These are phyloP conservation scores for Umbelopsis sp. DNA, from an alignment of 192 early-diverging fungal species.

Conservation along the genomic window DNA sequence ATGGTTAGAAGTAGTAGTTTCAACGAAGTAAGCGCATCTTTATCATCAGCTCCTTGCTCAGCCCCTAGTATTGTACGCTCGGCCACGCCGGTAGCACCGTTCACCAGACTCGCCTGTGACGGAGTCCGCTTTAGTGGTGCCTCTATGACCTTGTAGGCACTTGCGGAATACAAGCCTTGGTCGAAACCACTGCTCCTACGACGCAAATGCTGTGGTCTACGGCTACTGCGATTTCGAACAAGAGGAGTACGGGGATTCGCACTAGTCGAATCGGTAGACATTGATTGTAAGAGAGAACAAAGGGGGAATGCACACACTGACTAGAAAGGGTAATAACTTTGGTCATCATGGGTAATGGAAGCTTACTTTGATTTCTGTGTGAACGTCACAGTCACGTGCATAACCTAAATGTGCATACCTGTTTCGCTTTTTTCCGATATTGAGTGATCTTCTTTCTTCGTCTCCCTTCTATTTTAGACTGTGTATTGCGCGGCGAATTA, in stretches of 20 bases:
- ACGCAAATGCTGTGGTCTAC: neutral
- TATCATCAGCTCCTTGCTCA: neutral
- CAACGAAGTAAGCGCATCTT: constrained; percentile 5
- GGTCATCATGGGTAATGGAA: too few relatives aligned
- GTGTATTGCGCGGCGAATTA: constrained; percentile 5
- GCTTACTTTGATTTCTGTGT: too few relatives aligned
- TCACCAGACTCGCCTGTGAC: neutral
- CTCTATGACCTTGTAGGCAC: constrained; percentile 20
- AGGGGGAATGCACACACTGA: constrained; percentile 3
- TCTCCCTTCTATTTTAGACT: neutral
- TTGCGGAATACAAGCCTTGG: constrained; percentile 15
- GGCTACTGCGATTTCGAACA: constrained; percentile 1
- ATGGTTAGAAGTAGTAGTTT: constrained; percentile 50
- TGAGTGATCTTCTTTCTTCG: constrained; percentile 10
- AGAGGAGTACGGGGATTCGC: constrained; percentile 16
- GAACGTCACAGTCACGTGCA: too few relatives aligned
- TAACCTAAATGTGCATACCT: neutral
- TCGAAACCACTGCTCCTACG: constrained; percentile 18
- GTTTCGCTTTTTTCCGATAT: constrained; percentile 19
- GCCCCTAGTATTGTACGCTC: neutral
- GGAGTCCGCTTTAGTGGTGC: constrained; percentile 8
- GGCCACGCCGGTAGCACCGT: neutral
- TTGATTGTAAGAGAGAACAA: neutral
- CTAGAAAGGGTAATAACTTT: neutral
- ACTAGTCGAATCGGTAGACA: constrained; percentile 2